phyloP scores from a whole-genome alignment of 2,329 filamentous ascomycete species.

The Phaeoacremonium minimum region DNA sequence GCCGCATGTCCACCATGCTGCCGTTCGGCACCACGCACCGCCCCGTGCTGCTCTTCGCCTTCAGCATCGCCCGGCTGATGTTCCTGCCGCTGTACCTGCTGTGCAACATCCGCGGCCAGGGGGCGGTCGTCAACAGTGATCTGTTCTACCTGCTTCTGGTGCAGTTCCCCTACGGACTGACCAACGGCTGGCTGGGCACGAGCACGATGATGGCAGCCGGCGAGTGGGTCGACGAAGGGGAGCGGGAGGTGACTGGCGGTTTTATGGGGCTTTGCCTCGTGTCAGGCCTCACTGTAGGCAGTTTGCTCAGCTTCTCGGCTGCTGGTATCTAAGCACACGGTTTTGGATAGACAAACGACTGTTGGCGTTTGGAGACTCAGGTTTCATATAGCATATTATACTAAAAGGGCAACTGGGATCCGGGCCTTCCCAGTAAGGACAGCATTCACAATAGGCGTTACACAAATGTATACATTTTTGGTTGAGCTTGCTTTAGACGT shows the following conservation, averaged over 20 bases:
- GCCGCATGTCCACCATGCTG: conserved; percentile 63
- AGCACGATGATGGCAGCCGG: conserved; percentile 88
- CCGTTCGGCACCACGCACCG: conserved; percentile 44
- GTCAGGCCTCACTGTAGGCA: conserved; percentile 77
- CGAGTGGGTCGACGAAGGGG: conserved; percentile 75
- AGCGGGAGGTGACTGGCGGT: conserved; percentile 82
- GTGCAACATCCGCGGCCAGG: conserved; percentile 79
- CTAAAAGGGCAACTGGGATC: too few relatives aligned
- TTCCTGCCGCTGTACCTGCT: conserved; percentile 85
- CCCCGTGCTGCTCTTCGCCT: conserved; percentile 63
- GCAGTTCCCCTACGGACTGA: conserved; percentile 77
- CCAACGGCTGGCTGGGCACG: conserved; percentile 82
- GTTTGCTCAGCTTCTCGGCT: conserved; percentile 79
- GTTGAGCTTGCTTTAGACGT: too few relatives aligned
- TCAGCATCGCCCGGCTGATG: conserved; percentile 59
- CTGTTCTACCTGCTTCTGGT: conserved; percentile 82
- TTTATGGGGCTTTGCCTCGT: conserved; percentile 96
- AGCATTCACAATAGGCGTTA: too few relatives aligned
- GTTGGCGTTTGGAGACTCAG: too few relatives aligned
- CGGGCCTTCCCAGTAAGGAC: too few relatives aligned
- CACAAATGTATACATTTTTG: too few relatives aligned
- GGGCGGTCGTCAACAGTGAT: conserved; percentile 73
- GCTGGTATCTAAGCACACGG: conserved; percentile 32
- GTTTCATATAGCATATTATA: too few relatives aligned
- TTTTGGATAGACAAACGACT: too few relatives aligned